Evolutionary conservation across 176 grass and related monocot species (phyloP).

Genomic region (Eleusine indica): DNA sequence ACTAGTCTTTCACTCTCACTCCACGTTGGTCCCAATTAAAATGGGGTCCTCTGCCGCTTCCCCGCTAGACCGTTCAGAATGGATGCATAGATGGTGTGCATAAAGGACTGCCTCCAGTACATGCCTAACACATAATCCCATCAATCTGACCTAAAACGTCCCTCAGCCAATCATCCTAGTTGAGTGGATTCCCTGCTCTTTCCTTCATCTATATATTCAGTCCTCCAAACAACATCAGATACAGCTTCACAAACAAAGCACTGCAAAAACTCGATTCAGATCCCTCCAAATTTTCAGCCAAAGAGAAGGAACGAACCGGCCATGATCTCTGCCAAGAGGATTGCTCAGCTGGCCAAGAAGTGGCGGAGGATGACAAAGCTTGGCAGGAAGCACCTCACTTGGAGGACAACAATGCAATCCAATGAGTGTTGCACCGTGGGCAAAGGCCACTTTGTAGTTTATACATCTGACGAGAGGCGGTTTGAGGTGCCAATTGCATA

Average conservation of each 20-base stretch:
- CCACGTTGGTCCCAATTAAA: not conserved
- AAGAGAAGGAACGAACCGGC: not conserved
- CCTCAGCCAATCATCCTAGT: not conserved
- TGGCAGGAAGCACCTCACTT: conserved; percentile 9
- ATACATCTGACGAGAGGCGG: not conserved
- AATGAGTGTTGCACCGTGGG: not conserved
- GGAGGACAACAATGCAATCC: not conserved
- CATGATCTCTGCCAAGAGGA: not conserved
- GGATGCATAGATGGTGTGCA: not conserved
- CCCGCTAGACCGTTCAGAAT: not conserved
- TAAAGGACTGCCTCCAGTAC: not conserved
- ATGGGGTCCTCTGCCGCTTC: not conserved
- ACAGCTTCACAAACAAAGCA: conserved; percentile 20
- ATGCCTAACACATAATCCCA: conserved; percentile 27
- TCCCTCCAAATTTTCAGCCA: not conserved
- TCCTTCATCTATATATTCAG: conserved; percentile 38
- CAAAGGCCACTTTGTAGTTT: conserved; percentile 5
- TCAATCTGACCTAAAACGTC: conserved; percentile 30
- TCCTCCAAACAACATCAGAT: not conserved
- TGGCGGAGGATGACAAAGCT: not conserved
- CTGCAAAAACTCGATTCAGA: not conserved
- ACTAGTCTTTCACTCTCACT: too few species aligned
- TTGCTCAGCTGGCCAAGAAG: not conserved
- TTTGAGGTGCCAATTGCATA: conserved; percentile 38
- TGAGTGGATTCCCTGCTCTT: not conserved